Evolutionary conservation across 129 eudicot genomes (phyloP).

Genomic region (Cynara cardunculus): DNA sequence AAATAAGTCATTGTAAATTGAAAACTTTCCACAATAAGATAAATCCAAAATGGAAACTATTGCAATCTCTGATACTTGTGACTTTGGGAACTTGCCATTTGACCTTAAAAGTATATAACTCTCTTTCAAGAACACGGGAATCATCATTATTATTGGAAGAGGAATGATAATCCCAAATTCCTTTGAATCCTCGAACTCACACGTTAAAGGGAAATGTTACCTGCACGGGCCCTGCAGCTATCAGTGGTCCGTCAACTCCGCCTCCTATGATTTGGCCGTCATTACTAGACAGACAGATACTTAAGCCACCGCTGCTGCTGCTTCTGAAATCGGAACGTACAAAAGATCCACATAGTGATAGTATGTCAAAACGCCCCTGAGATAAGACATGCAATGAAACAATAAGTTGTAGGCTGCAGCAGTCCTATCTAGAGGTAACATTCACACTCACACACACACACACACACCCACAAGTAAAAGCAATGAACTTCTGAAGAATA

Average conservation of each 20-base stretch:
- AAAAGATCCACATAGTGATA: slow-evolving; percentile 62
- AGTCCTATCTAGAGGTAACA: not conserved
- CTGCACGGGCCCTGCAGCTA: slow-evolving; percentile 64
- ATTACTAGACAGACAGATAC: slow-evolving; percentile 47
- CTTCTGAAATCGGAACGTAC: slow-evolving; percentile 45
- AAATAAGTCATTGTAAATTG: not conserved
- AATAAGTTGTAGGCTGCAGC: not conserved
- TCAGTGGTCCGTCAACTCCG: slow-evolving; percentile 51
- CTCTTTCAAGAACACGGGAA: not conserved
- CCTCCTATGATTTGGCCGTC: slow-evolving; percentile 67
- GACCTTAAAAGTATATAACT: not conserved
- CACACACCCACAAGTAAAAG: not conserved
- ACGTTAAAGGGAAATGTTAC: slow-evolving; percentile 29
- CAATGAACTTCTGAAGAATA: not conserved
- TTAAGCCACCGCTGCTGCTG: slow-evolving; percentile 54
- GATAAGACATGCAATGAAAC: not conserved
- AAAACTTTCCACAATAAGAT: not conserved
- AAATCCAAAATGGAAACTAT: not conserved
- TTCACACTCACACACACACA: too few relatives aligned
- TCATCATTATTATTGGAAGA: not conserved
- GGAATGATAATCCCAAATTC: not conserved
- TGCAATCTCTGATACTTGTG: not conserved
- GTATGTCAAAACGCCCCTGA: slow-evolving; percentile 64
- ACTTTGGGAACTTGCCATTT: not conserved
- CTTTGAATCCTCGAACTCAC: not conserved